Base-by-base conservation (phyloP, 139 green algal genomes). In the Zygnema circumcarinatum region DNA sequence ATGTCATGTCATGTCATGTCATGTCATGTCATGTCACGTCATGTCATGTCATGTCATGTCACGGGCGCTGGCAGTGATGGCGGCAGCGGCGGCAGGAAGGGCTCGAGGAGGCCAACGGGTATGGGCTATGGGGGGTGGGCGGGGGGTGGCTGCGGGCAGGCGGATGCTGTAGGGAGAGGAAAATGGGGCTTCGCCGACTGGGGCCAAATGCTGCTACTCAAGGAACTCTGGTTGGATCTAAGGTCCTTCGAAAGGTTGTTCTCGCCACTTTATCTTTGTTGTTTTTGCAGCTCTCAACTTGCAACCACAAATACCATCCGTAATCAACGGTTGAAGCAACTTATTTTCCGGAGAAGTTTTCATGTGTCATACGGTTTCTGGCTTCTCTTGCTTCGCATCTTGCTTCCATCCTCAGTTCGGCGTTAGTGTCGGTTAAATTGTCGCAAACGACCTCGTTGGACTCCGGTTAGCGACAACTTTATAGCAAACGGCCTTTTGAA, bases 81-180 rank as follows among this genome's bases (percentile, higher is more conserved):
- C 68, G 21, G 16, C 68, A 76, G 68, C 68, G 68, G 68, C 68
- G 68, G 68, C 68, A 35, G 68, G 35, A 22, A 76, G 68, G 1
- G 68, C 75, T 11, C 39, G 39, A 31, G 21, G 1, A 40, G 33
- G 33, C 3, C 22, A 21, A 11, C 33, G 39, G 33, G 75, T 35
- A 39, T 62, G 33, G 33, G 75, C 75, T 40, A 40, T 40, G 33
- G 32, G 0, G 75, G 39, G 33, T 40, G 75, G 39, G 38, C 38
- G 38, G 38, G 35, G 35, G 68, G 38, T 36, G 35, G 68, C 0
- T 76, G 35, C 20, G 68, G 35, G 22, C 35, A 16, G 22, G 68
- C 68, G 38, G 1, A 53, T 62, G 38, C 38, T 36, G 68, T 36
- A 36, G 68, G 38, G 16, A 76, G 38, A 16, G 68, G 38, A 16